Base-by-base conservation (phyloP, 2,329 filamentous ascomycete genomes). In the Phoma sp. region DNA sequence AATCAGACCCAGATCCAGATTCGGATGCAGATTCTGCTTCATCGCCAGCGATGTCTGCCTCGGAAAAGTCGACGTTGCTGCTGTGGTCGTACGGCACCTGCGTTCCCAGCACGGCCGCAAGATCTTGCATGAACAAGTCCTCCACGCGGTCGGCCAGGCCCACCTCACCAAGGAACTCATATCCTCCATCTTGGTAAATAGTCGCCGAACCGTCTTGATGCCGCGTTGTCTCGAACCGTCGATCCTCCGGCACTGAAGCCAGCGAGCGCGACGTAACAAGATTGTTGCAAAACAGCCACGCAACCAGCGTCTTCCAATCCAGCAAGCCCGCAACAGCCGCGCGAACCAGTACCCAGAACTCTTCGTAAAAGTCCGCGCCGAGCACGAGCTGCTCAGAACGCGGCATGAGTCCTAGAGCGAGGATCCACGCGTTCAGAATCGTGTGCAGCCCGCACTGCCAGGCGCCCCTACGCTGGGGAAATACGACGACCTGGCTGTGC, bases 381-480 rank as follows among this genome's bases (percentile, higher is more conserved):
- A 7, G 32, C n/a, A 9, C n/a, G n/a, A 8, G 32, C 3, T 10
- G n/a, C 1, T 7, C 9, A 31, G 32, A 35, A 7, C n/a, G 32
- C 6, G 57, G 58, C 2, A 45, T 51, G 6, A 71, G 51, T 2
- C 67, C 68, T 36, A 72, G 37, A 3, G 67, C 67, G 2, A 70
- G 55, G 3, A 69, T 63, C 68, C 66, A 72, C 1, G 64, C 66
- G 33, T 69, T 70, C 15, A 69, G 25, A 2, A 70, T 40, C 1
- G 55, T 58, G 25, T 69, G 62, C 19, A 44, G 40, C 6, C 60
- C 61, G 37, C 64, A 65, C 19, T 39, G 31, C 33, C 29, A 58
- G 1, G 51, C 49, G 1, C 38, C 37, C 0, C 0, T 0, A 25
- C 2, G 6, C 37, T 47, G 32, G 15, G 32, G 15, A 2, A 35